These are phyloP conservation scores for Teratosphaeria epicoccoides DNA, from an alignment of 2,329 filamentous ascomycete species.

Conservation along the genomic window DNA sequence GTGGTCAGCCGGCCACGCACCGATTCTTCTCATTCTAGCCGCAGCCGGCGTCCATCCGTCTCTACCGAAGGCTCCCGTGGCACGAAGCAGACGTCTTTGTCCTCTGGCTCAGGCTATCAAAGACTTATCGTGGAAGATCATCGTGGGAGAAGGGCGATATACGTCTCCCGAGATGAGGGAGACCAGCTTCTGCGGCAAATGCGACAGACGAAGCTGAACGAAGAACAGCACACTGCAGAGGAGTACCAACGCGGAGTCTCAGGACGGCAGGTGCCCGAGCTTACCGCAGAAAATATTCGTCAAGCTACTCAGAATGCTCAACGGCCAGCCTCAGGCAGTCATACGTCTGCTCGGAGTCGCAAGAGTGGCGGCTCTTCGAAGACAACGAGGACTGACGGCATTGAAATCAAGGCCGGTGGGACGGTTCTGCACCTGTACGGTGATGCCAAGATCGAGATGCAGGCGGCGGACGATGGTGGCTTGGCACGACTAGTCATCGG, in stretches of 20 bases:
- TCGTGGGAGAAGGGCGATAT: conserved; percentile 17
- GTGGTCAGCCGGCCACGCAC: conserved; percentile 9
- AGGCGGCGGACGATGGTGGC: conserved; percentile 16
- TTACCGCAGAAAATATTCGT: conserved; percentile 23
- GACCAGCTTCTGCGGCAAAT: conserved; percentile 10
- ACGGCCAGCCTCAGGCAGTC: conserved; percentile 9
- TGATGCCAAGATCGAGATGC: conserved; percentile 17
- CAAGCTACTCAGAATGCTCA: conserved; percentile 10
- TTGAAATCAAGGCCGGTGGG: conserved; percentile 18
- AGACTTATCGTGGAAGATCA: conserved; percentile 19
- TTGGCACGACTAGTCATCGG: neutral
- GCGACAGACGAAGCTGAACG: conserved; percentile 10
- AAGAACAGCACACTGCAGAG: conserved; percentile 12
- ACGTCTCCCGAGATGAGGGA: conserved; percentile 17
- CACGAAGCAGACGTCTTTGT: conserved; percentile 22
- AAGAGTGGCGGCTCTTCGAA: conserved; percentile 17
- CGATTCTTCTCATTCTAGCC: conserved; percentile 12
- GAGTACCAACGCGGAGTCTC: conserved; percentile 17
- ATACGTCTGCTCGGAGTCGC: conserved; percentile 18
- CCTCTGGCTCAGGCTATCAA: conserved; percentile 10
- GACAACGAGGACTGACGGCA: conserved; percentile 10
- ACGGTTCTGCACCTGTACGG: conserved; percentile 20
- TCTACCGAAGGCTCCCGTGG: conserved; percentile 19
- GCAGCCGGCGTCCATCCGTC: conserved; percentile 25
- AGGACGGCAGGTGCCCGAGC: conserved; percentile 11